A percentile compares a stretch with the other conserved stretches of the same genome.
phyloP scores from a whole-genome alignment of 495 filamentous ascomycete species.

The Thozetella sp. region DNA sequence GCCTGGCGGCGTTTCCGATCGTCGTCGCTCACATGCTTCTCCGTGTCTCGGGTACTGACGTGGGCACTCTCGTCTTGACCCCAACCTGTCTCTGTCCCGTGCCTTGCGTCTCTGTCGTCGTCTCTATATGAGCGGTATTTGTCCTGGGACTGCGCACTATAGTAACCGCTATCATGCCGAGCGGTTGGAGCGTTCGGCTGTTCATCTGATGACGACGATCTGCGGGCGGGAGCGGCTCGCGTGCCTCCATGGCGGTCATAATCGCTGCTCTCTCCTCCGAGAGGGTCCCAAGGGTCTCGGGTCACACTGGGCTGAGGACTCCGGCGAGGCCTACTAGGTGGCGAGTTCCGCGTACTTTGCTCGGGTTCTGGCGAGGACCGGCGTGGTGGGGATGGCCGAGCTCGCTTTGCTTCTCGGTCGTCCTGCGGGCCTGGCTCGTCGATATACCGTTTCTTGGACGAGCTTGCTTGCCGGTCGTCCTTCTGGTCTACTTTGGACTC shows the following conservation, averaged over 20 bases:
- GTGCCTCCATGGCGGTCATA: background rate
- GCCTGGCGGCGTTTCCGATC: slow-evolving; percentile 5
- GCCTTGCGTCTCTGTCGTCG: background rate
- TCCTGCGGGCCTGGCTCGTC: slow-evolving; percentile 9
- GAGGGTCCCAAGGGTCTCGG: background rate
- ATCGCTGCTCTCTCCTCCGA: background rate
- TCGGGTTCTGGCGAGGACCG: slow-evolving; percentile 3
- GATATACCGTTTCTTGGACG: slow-evolving; percentile 15
- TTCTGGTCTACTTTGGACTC: slow-evolving; percentile 1
- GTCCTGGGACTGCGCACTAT: slow-evolving; percentile 25
- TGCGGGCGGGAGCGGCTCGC: slow-evolving; percentile 6
- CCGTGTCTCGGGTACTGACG: background rate
- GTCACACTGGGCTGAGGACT: background rate
- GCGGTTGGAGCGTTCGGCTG: slow-evolving; percentile 10
- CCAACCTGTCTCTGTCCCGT: background rate
- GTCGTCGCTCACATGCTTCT: slow-evolving; percentile 9
- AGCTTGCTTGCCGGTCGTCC: slow-evolving; percentile 3
- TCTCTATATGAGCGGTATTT: slow-evolving; percentile 1
- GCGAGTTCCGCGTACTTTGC: background rate
- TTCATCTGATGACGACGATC: slow-evolving; percentile 13
- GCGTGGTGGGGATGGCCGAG: slow-evolving; percentile 2
- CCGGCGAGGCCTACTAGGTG: background rate
- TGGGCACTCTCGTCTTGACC: background rate
- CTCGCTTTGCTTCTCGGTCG: slow-evolving; percentile 17
- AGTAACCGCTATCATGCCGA: slow-evolving; percentile 32